Evolutionary conservation across 495 filamentous ascomycete genomes (phyloP).

Genomic region (Daldinia vernicosa): DNA sequence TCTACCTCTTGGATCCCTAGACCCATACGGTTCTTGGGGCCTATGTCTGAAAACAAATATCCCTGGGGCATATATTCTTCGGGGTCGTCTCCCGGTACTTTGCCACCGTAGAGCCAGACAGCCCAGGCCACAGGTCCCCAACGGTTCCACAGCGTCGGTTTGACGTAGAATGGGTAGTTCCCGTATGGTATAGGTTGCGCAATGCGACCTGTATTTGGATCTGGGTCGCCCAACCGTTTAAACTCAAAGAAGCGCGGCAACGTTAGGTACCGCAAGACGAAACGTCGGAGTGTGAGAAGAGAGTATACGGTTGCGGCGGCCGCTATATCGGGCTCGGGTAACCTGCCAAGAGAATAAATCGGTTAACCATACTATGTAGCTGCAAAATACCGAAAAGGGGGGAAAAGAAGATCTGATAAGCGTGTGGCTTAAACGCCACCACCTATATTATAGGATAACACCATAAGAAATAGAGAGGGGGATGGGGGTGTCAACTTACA

Average conservation of each 20-base stretch:
- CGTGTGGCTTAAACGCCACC: neutral
- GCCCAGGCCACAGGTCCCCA: conserved; percentile 66
- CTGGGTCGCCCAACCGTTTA: conserved; percentile 52
- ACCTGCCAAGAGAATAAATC: conserved; percentile 24
- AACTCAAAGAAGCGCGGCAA: conserved; percentile 64
- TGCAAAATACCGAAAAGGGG: neutral
- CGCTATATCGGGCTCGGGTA: conserved; percentile 43
- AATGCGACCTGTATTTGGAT: conserved; percentile 57
- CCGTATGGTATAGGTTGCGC: conserved; percentile 52
- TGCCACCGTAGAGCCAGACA: conserved; percentile 62
- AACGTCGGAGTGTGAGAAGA: conserved; percentile 58
- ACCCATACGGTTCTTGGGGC: conserved; percentile 65
- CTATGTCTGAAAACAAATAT: conserved; percentile 65
- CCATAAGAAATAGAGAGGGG: too few species aligned
- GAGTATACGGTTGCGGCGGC: conserved; percentile 36
- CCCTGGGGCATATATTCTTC: conserved; percentile 66
- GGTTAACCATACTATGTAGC: neutral
- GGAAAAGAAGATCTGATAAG: neutral
- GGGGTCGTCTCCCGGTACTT: conserved; percentile 68
- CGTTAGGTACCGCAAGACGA: conserved; percentile 63
- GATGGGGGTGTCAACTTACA: conserved; percentile 55
- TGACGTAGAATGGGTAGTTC: conserved; percentile 69
- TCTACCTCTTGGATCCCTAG: conserved; percentile 62
- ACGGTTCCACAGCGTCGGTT: conserved; percentile 67
- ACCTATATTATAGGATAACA: neutral